Percentiles rank a stretch among this genome's conserved stretches.
Conservation (phyloP, 768 basidiomycete species). For the Tulasnella sp. region DNA sequence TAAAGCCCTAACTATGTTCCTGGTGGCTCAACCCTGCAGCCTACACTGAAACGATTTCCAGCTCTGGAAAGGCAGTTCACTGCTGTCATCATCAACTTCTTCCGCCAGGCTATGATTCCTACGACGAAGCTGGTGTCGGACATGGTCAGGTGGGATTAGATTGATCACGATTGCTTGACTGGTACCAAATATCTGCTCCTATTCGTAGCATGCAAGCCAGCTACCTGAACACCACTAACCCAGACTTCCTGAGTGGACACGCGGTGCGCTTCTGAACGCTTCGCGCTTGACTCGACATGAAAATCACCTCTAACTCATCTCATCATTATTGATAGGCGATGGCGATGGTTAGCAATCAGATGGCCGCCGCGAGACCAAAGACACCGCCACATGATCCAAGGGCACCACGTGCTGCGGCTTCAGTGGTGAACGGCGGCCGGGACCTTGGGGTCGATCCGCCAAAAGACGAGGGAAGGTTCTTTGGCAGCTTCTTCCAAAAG, state of each 20-base stretch:
- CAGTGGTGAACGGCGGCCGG: conserved; percentile 73
- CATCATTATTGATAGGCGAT: conserved; percentile 51
- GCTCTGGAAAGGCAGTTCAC: conserved; percentile 96
- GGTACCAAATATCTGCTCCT: background rate
- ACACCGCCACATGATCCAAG: conserved; percentile 54
- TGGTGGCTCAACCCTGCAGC: conserved; percentile 36
- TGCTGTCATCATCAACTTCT: conserved; percentile 92
- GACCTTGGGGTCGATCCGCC: conserved; percentile 85
- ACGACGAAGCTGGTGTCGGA: conserved; percentile 92
- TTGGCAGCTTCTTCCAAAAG: conserved; percentile 78
- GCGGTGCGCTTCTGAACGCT: conserved; percentile 41
- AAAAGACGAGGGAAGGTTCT: conserved; percentile 87
- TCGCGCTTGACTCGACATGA: background rate
- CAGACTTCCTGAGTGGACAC: conserved; percentile 95
- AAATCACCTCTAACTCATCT: background rate
- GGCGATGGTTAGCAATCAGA: conserved; percentile 68
- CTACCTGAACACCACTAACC: conserved; percentile 99
- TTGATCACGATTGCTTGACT: background rate
- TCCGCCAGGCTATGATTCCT: conserved; percentile 86
- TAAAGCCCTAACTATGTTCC: no score
- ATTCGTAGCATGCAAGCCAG: conserved; percentile 87
- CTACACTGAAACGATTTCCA: conserved; percentile 93
- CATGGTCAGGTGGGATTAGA: conserved; percentile 65
- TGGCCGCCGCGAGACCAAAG: conserved; percentile 69
- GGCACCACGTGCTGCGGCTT: conserved; percentile 45